Evolutionary conservation across 306 rosid genomes (phyloP).

Genomic region (Castanospermum australe): DNA sequence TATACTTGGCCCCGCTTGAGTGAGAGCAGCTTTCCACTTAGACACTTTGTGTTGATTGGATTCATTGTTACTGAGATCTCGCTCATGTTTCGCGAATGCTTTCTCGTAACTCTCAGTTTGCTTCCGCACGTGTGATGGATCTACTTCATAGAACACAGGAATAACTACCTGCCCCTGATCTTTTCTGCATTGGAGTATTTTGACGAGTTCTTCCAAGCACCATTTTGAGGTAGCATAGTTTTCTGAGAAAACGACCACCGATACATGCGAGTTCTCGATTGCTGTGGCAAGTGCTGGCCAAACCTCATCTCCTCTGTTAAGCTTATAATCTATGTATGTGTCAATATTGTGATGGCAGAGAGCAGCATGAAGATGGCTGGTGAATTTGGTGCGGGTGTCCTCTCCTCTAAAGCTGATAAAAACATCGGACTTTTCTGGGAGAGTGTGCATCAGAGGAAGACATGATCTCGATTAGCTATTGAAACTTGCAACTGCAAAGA

Average conservation of each 20-base stretch:
- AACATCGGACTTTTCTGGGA: slow-evolving; percentile 4
- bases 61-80: not conserved
- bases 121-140: not conserved
- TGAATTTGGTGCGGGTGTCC: slow-evolving; percentile 20
- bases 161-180: not conserved
- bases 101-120: not conserved
- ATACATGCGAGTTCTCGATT: not conserved
- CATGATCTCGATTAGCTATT: no score
- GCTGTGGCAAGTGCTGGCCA: not conserved
- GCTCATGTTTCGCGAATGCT: slow-evolving; percentile 1
- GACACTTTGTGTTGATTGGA: not conserved
- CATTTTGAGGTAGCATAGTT: slow-evolving; percentile 3
- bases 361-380: not conserved
- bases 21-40: not conserved
- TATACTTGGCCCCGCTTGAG: not conserved
- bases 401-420: slow-evolving; percentile 39
- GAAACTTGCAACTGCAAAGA: no score
- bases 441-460: not conserved
- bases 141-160: not conserved
- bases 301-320: slow-evolving; percentile 4
- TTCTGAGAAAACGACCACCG: not conserved
- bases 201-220: slow-evolving; percentile 14
- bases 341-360: not conserved
- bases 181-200: not conserved
- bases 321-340: slow-evolving; percentile 7